These are phyloP conservation scores for Metarhizium anisopliae DNA, from an alignment of 2,329 filamentous ascomycete genomes.

Conservation along the genomic window DNA sequence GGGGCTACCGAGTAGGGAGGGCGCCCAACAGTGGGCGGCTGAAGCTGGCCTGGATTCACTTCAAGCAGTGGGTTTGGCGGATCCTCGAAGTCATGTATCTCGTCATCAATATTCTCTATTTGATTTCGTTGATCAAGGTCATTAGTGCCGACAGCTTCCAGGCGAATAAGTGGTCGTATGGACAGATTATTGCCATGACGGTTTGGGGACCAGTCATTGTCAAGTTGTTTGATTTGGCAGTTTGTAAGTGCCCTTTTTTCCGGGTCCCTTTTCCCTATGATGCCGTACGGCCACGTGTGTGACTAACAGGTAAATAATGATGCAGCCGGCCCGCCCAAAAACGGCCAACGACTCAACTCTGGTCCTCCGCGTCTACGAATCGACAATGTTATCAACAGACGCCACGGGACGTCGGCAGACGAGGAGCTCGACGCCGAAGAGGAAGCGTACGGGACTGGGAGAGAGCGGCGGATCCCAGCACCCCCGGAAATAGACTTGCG, in stretches of 20 bases:
- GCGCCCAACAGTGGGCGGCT: slow-evolving; percentile 19
- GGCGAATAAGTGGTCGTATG: slow-evolving; percentile 26
- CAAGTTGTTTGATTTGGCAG: slow-evolving; percentile 27
- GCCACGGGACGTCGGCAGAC: slow-evolving; percentile 12
- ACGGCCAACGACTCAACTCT: slow-evolving; percentile 25
- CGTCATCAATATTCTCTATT: slow-evolving; percentile 28
- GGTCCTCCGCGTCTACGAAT: slow-evolving; percentile 28
- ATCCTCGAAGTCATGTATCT: slow-evolving; percentile 26
- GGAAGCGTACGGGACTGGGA: not conserved
- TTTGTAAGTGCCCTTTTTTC: slow-evolving; percentile 19
- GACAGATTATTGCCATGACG: slow-evolving; percentile 30
- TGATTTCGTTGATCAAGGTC: slow-evolving; percentile 26
- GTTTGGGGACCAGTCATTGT: slow-evolving; percentile 31
- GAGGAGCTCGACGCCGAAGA: slow-evolving; percentile 4
- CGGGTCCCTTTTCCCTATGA: not conserved
- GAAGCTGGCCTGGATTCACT: slow-evolving; percentile 17
- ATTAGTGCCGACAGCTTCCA: slow-evolving; percentile 27
- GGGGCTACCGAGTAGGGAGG: slow-evolving; percentile 22
- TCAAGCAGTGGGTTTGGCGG: slow-evolving; percentile 25
- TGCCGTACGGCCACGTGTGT: not conserved
- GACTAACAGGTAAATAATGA: slow-evolving; percentile 11
- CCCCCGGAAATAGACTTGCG: slow-evolving; percentile 1
- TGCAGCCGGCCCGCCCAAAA: slow-evolving; percentile 28
- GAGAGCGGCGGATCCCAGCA: not conserved
- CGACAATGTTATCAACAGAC: slow-evolving; percentile 29